Conservation (phyloP, 768 basidiomycete genomes). For the Cystofilobasidium bisporidii region DNA sequence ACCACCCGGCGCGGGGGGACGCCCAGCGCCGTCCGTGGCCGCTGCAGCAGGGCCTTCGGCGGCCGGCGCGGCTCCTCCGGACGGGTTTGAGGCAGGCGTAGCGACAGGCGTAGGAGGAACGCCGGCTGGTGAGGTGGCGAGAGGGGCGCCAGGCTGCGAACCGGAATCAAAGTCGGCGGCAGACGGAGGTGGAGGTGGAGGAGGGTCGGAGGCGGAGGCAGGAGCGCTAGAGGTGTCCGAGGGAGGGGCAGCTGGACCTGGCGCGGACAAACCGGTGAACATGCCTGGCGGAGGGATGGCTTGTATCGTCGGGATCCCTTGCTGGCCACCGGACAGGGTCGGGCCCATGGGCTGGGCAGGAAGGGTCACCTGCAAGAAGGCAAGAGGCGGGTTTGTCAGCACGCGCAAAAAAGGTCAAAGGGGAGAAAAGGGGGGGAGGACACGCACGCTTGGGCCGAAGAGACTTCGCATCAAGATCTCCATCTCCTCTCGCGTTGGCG, state of each 20-base stretch:
- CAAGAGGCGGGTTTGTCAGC: neutral
- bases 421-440: neutral
- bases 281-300: neutral
- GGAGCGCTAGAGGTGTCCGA: too few relatives aligned
- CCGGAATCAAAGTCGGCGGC: too few relatives aligned
- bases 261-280: neutral
- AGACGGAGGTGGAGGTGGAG: too few relatives aligned
- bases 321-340: neutral
- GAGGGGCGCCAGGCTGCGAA: too few relatives aligned
- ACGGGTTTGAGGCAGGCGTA: too few relatives aligned
- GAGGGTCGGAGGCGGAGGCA: too few relatives aligned
- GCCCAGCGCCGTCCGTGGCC: neutral
- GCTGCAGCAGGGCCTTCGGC: neutral
- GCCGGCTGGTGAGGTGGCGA: too few relatives aligned
- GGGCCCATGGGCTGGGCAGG: neutral
- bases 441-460: neutral
- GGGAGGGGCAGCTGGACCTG: neutral
- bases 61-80: too few relatives aligned
- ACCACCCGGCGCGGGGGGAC: neutral
- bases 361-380: neutral
- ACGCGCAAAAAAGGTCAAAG: neutral
- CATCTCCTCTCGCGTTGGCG: conserved; percentile 1
- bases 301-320: neutral
- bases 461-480: conserved; percentile 1
- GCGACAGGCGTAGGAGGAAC: too few relatives aligned